Conservation (phyloP, 495 filamentous ascomycete genomes). For the Trichoderma asperelloides region DNA sequence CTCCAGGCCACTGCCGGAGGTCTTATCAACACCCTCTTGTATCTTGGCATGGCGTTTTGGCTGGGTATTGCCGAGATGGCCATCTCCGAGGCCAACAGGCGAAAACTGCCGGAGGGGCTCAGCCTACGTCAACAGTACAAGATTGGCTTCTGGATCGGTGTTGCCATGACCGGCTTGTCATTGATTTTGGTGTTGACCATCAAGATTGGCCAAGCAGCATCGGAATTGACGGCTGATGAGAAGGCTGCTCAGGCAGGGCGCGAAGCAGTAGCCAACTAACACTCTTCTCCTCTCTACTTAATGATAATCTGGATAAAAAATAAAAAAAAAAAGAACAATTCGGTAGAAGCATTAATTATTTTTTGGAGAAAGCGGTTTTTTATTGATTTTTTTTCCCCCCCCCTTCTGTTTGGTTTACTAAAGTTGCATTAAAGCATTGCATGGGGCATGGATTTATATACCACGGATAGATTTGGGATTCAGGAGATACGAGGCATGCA, state of each 20-base stretch:
- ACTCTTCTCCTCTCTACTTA: not conserved
- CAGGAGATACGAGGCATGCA: not conserved
- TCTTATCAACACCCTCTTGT: conserved; percentile 43
- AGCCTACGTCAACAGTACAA: conserved; percentile 46
- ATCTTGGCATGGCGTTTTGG: conserved; percentile 77
- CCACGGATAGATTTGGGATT: not conserved
- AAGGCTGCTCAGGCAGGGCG: conserved; percentile 18
- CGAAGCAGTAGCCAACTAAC: not conserved
- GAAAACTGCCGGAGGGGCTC: conserved; percentile 28
- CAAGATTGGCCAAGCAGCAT: conserved; percentile 56
- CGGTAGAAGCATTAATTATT: not conserved
- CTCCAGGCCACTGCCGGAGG: conserved; percentile 73
- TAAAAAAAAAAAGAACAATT: not conserved
- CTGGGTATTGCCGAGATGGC: conserved; percentile 67
- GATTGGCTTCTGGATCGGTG: conserved; percentile 59
- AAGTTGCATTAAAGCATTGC: too few relatives aligned
- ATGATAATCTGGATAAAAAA: not conserved
- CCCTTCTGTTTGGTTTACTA: too few relatives aligned
- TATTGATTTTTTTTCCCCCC: not conserved
- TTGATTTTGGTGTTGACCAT: conserved; percentile 52
- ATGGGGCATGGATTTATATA: too few relatives aligned
- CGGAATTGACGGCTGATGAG: conserved; percentile 63
- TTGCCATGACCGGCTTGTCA: conserved; percentile 48
- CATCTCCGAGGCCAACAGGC: conserved; percentile 35
- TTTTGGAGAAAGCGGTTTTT: not conserved